Percentiles rank a stretch among this genome's conserved stretches.
Evolutionary conservation across 2,329 filamentous ascomycete species (phyloP).

Genomic region (Nothophaeocryptopus gaeumannii): DNA sequence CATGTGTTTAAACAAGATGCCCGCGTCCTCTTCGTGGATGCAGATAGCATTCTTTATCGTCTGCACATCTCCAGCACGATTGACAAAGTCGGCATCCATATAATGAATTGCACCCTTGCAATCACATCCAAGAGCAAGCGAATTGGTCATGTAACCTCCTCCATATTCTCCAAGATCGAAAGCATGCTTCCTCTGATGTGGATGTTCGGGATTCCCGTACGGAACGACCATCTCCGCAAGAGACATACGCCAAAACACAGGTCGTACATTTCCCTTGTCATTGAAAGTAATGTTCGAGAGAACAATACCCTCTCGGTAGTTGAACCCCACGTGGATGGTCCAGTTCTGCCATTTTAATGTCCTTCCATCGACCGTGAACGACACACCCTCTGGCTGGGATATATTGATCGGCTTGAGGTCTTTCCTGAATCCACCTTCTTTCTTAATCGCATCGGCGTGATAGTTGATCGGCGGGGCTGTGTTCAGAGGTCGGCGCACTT

Average conservation of each 20-base stretch:
- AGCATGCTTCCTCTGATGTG: slow-evolving; percentile 75
- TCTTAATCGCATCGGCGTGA: slow-evolving; percentile 68
- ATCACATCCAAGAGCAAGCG: slow-evolving; percentile 71
- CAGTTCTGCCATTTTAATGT: slow-evolving; percentile 88
- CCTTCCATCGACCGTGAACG: slow-evolving; percentile 73
- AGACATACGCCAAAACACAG: slow-evolving; percentile 84
- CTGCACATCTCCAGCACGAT: slow-evolving; percentile 65
- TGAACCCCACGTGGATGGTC: slow-evolving; percentile 90
- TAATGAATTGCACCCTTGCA: slow-evolving; percentile 92
- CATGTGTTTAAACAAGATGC: slow-evolving; percentile 82
- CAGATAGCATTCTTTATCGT: slow-evolving; percentile 93
- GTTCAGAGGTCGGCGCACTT: slow-evolving; percentile 71
- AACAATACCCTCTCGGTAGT: slow-evolving; percentile 88
- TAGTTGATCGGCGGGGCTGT: slow-evolving; percentile 75
- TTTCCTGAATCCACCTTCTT: slow-evolving; percentile 69
- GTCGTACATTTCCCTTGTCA: slow-evolving; percentile 71
- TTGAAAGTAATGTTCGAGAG: slow-evolving; percentile 87
- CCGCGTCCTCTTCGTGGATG: slow-evolving; percentile 89
- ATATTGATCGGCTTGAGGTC: slow-evolving; percentile 85
- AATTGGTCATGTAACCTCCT: slow-evolving; percentile 80
- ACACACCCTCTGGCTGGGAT: slow-evolving; percentile 83
- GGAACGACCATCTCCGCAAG: slow-evolving; percentile 93
- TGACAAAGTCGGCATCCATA: slow-evolving; percentile 82
- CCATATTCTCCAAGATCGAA: slow-evolving; percentile 81
- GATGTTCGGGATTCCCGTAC: slow-evolving; percentile 76